Base-by-base conservation (phyloP, 495 filamentous ascomycete genomes). In the Penicillium alfredii region DNA sequence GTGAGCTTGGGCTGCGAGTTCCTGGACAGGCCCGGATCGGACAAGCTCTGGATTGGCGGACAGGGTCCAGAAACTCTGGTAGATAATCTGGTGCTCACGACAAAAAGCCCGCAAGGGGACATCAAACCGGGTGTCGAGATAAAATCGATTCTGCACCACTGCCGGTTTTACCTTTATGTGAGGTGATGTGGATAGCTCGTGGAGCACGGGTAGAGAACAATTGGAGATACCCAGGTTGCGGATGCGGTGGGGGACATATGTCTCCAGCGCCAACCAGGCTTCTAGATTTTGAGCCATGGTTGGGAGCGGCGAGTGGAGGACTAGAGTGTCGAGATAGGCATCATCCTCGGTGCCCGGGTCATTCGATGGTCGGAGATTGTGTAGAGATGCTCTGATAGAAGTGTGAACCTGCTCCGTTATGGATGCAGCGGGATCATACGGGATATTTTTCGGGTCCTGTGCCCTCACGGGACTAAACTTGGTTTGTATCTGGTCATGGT, bases 61-160 rank as follows among this genome's bases (percentile, higher is more conserved):
- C 53, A 92, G 51, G 1, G 82, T 88, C 85, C 85, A 88, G 61
- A 88, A 90, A 13, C 76, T 71, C 54, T 90, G 83, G 50, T 87
- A 90, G 10, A 70, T 51, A 23, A 85, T 77, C 15, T 63, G 64
- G 5, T 72, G 58, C 21, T 74, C 68, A 9, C 64, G 58, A 49
- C 82, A 87, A 53, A 79, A 89, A 0, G 52, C 51, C 7, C 85
- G 72, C 6, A 88, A 44, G 2, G 65, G 54, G 1, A 65, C 51
- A 38, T 90, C 86, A 55, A 74, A 89, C 4, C 52, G 40, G 3
- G 75, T 82, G 2, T 58, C 65, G 2, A 61, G 59, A 39, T 80
- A 73, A 55, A 89, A 84, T 4, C 83, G 74, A 53, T 90, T 90
- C 57, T 92, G 86, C 23, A 90, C 79, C 4, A 86, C 67, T 3